Percentiles rank a stretch among this genome's conserved stretches.
phyloP scores from a whole-genome alignment of 2,329 filamentous ascomycete genomes.

The Mycosphaerella arachidis region DNA sequence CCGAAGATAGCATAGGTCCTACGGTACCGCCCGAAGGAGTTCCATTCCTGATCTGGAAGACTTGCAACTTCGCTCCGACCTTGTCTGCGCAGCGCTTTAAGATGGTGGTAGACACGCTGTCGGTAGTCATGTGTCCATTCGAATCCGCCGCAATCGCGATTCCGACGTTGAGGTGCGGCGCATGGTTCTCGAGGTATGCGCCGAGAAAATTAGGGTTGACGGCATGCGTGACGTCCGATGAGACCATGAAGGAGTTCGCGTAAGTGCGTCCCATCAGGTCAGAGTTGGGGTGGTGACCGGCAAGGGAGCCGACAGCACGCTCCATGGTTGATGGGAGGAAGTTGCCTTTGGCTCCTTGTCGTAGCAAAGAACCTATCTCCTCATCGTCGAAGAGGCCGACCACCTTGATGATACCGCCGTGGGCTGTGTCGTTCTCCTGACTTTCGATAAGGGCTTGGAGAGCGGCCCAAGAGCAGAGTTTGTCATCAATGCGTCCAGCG shows the following conservation, averaged over 20 bases:
- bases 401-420: slow-evolving; percentile 71
- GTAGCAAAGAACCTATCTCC: slow-evolving; percentile 85
- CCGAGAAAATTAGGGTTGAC: slow-evolving; percentile 89
- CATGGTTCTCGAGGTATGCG: slow-evolving; percentile 78
- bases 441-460: slow-evolving; percentile 69
- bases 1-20: slow-evolving; percentile 80
- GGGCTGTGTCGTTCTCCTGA: slow-evolving; percentile 48
- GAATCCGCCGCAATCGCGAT: slow-evolving; percentile 74
- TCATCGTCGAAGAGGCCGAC: slow-evolving; percentile 96
- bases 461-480: slow-evolving; percentile 91
- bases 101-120: slow-evolving; percentile 77
- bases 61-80: slow-evolving; percentile 66
- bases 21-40: slow-evolving; percentile 85
- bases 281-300: slow-evolving; percentile 41
- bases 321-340: slow-evolving; percentile 79
- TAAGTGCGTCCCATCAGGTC: slow-evolving; percentile 73
- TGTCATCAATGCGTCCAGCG: slow-evolving; percentile 92
- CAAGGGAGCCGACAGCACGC: slow-evolving; percentile 69
- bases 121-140: slow-evolving; percentile 95
- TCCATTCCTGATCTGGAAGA: slow-evolving; percentile 95
- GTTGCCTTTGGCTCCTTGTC: slow-evolving; percentile 85
- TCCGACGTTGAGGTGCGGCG: slow-evolving; percentile 83
- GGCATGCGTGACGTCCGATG: slow-evolving; percentile 88
- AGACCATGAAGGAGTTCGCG: slow-evolving; percentile 86
- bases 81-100: slow-evolving; percentile 74